Evolutionary conservation across 176 grass and related monocot species (phyloP).

Genomic region (Thalia dealbata): DNA sequence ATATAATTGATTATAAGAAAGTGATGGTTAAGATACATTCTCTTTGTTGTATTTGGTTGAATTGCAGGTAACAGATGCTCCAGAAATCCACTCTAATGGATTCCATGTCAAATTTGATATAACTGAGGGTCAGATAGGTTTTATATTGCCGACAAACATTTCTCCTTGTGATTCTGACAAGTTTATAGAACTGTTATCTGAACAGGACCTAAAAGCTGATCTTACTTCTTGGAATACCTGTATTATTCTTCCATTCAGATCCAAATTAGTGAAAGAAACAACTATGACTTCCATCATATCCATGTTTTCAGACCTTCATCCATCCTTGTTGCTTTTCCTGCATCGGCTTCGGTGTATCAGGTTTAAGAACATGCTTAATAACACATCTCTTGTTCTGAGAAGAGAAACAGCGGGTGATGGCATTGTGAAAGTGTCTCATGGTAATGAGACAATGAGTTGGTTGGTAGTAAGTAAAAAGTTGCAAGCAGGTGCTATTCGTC

Average conservation of each 20-base stretch:
- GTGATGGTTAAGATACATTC: background rate
- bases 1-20: background rate
- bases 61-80: conserved; percentile 81
- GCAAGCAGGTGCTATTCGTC: conserved; percentile 41
- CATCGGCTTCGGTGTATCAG: conserved; percentile 73
- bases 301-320: conserved; percentile 96
- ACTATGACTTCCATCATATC: conserved; percentile 60
- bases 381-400: conserved; percentile 55
- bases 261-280: conserved; percentile 47
- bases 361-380: conserved; percentile 64
- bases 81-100: conserved; percentile 97
- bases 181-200: conserved; percentile 44
- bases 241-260: conserved; percentile 78
- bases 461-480: conserved; percentile 68
- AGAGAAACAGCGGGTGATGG: conserved; percentile 62
- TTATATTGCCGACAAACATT: conserved; percentile 81
- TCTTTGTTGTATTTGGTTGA: background rate
- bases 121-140: conserved; percentile 85
- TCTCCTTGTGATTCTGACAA: conserved; percentile 39
- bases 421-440: conserved; percentile 86
- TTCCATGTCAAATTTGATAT: conserved; percentile 99
- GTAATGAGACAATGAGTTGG: conserved; percentile 77
- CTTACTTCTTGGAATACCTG: conserved; percentile 59
- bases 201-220: conserved; percentile 30
- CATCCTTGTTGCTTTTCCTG: conserved; percentile 86